These are phyloP conservation scores for Tolypocladium tropicale DNA, from an alignment of 2,329 filamentous ascomycete genomes.

Conservation along the genomic window DNA sequence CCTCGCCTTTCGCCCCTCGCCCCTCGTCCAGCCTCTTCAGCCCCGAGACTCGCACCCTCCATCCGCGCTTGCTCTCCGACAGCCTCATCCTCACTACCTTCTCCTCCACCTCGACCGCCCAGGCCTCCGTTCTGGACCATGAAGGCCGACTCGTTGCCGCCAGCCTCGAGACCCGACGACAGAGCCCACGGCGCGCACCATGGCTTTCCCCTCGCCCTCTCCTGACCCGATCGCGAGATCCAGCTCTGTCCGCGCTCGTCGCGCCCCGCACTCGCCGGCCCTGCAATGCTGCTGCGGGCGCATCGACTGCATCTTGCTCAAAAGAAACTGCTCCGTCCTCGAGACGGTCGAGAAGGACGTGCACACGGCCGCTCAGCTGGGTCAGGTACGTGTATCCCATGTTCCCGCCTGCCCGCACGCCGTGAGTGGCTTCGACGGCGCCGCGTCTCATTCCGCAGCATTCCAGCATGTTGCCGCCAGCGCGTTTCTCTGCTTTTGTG, in stretches of 20 bases:
- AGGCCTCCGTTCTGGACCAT: conserved; percentile 3
- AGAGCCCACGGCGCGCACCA: background rate
- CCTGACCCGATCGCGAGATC: conserved; percentile 12
- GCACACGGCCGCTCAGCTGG: conserved; percentile 73
- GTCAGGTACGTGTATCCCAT: conserved; percentile 61
- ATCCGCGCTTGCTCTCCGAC: background rate
- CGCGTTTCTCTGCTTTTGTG: background rate
- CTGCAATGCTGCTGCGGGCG: conserved; percentile 78
- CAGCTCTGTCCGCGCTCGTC: conserved; percentile 11
- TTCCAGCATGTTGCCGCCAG: background rate
- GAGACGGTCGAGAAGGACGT: conserved; percentile 82
- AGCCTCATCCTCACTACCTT: background rate
- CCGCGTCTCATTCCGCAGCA: background rate
- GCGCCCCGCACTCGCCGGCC: conserved; percentile 18
- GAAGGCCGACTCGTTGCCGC: background rate
- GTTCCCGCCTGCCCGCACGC: background rate
- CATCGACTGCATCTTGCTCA: conserved; percentile 66
- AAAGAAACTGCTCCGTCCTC: conserved; percentile 68
- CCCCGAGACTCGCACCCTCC: background rate
- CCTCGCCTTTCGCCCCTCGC: background rate
- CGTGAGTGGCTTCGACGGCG: background rate
- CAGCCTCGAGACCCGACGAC: background rate
- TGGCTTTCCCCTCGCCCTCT: conserved; percentile 4
- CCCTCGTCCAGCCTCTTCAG: background rate
- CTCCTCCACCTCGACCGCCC: background rate